A percentile compares a stretch with the other conserved stretches of the same genome.
phyloP scores from a whole-genome alignment of 2,329 filamentous ascomycete species.

The Aspergillus clavatus region DNA sequence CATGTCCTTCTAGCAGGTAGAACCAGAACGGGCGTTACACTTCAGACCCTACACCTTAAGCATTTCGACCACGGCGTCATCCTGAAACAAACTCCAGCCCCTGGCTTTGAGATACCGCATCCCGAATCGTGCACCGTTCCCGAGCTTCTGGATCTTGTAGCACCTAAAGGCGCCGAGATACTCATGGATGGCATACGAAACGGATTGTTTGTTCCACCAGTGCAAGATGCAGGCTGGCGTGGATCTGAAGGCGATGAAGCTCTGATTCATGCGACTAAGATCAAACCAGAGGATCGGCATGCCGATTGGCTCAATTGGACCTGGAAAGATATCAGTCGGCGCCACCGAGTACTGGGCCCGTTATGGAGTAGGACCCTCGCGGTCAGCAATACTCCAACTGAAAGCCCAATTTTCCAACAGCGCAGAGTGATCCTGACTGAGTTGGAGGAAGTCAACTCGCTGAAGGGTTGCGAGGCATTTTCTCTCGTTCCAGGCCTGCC shows the following conservation, averaged over 20 bases:
- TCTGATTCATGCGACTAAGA: slow-evolving; percentile 63
- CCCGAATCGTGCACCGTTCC: slow-evolving; percentile 44
- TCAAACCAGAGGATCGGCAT: slow-evolving; percentile 59
- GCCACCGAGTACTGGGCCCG: slow-evolving; percentile 58
- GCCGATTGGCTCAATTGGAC: slow-evolving; percentile 57
- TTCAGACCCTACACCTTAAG: slow-evolving; percentile 77
- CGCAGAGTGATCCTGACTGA: slow-evolving; percentile 37
- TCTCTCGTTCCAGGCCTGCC: slow-evolving; percentile 34
- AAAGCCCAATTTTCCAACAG: slow-evolving; percentile 18
- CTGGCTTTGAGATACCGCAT: slow-evolving; percentile 51
- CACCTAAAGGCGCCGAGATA: slow-evolving; percentile 63
- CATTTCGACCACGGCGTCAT: slow-evolving; percentile 76
- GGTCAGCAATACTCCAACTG: slow-evolving; percentile 15
- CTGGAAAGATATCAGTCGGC: slow-evolving; percentile 51
- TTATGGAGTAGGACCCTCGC: slow-evolving; percentile 56
- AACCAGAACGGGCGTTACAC: slow-evolving; percentile 64
- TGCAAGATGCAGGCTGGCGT: slow-evolving; percentile 32
- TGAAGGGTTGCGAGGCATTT: slow-evolving; percentile 23
- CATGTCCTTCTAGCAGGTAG: slow-evolving; percentile 67
- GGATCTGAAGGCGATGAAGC: slow-evolving; percentile 19
- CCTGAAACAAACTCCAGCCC: slow-evolving; percentile 62
- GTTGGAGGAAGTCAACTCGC: slow-evolving; percentile 29
- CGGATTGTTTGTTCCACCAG: slow-evolving; percentile 61
- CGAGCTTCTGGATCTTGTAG: slow-evolving; percentile 53
- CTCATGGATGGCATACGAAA: slow-evolving; percentile 62